These are phyloP conservation scores for Moesziomyces aphidis DNA, from an alignment of 1,284 basidiomycete species.

Conservation along the genomic window DNA sequence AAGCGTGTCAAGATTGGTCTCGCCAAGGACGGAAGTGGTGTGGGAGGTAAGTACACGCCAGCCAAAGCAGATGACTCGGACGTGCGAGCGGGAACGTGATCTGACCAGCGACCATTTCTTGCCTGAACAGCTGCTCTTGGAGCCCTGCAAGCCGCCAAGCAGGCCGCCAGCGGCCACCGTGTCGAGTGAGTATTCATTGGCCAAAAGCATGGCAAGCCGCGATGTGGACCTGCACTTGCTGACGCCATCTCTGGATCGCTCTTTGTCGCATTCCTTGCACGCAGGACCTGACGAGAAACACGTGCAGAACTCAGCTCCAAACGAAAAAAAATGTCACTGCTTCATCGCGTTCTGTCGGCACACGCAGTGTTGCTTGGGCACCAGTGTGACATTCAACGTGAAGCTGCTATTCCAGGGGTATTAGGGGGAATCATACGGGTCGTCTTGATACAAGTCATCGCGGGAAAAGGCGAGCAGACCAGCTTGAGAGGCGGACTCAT, in stretches of 20 bases:
- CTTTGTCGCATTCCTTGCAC: too few species aligned
- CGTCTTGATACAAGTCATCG: not conserved
- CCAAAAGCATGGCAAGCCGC: not conserved
- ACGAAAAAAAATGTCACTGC: not conserved
- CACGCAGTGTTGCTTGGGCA: too few species aligned
- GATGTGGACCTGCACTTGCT: not conserved
- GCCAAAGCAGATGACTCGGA: not conserved
- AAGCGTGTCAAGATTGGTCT: constrained; percentile 84
- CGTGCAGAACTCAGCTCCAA: not conserved
- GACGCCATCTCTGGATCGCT: not conserved
- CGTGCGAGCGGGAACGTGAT: not conserved
- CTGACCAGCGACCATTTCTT: not conserved
- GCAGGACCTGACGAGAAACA: constrained; percentile 1
- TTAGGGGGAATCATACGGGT: not conserved
- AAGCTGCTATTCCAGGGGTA: constrained; percentile 4
- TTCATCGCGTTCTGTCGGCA: not conserved
- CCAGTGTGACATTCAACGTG: not conserved
- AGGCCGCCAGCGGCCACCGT: constrained; percentile 49
- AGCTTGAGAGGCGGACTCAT: not conserved
- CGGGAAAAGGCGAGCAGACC: not conserved
- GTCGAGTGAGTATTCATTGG: constrained; percentile 35
- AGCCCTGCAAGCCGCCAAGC: constrained; percentile 56
- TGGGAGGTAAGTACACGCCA: constrained; percentile 78
- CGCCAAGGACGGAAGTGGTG: constrained; percentile 96
- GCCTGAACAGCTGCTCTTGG: constrained; percentile 36